Conservation (phyloP, 805 yeast species). For the Cyberlindnera maclurae region DNA sequence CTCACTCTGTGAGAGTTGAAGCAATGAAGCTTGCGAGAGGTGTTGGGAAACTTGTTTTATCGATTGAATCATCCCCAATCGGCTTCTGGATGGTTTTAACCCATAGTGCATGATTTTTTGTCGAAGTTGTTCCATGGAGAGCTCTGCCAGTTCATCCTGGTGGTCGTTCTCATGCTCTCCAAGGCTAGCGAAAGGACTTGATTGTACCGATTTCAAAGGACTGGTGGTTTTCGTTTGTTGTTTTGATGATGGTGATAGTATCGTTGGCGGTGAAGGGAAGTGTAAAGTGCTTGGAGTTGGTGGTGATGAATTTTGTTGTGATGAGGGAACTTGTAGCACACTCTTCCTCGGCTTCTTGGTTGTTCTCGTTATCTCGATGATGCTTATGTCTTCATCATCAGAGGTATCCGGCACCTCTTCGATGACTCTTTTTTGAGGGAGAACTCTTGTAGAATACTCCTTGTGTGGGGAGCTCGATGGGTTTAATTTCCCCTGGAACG, state of each 20-base stretch:
- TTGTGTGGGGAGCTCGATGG: constrained; percentile 7
- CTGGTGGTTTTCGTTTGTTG: not conserved
- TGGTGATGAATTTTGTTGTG: constrained; percentile 4
- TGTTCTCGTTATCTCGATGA: constrained; percentile 22
- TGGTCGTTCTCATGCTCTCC: constrained; percentile 8
- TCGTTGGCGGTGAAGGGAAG: not conserved
- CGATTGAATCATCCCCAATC: constrained; percentile 16
- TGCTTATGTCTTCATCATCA: constrained; percentile 21
- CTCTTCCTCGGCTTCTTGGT: constrained; percentile 14
- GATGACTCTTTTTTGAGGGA: constrained; percentile 10
- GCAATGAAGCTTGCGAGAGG: constrained; percentile 15
- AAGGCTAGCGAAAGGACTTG: not conserved
- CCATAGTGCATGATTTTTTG: constrained; percentile 21
- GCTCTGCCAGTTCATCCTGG: constrained; percentile 9
- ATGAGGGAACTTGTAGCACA: constrained; percentile 20
- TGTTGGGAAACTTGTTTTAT: constrained; percentile 9
- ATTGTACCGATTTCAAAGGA: not conserved
- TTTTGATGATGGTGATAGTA: not conserved
- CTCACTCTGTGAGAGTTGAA: constrained; percentile 14
- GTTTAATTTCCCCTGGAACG: constrained; percentile 10
- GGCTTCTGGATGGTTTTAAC: constrained; percentile 19
- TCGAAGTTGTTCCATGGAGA: constrained; percentile 17
- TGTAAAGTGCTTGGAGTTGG: too few species aligned
- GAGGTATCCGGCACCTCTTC: constrained; percentile 17
- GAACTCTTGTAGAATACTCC: constrained; percentile 8